Conservation (phyloP, 2,329 filamentous ascomycete genomes). For the Phialophora chinensis region DNA sequence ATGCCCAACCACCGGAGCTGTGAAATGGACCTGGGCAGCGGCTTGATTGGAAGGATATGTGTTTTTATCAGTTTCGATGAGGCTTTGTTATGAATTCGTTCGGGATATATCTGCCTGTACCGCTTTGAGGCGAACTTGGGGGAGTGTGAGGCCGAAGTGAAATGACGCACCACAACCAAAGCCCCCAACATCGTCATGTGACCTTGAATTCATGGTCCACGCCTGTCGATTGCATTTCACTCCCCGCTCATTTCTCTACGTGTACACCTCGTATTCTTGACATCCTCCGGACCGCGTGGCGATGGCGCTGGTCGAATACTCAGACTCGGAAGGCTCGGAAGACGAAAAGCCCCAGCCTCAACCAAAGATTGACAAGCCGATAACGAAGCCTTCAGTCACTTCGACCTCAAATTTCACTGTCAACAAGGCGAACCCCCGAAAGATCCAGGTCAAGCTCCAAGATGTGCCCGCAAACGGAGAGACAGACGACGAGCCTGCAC, state of each 20-base stretch:
- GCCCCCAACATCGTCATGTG: neutral
- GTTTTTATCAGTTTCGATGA: neutral
- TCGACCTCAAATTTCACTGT: conserved; percentile 78
- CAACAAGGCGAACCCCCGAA: conserved; percentile 78
- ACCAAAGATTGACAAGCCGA: conserved; percentile 45
- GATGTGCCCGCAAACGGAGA: conserved; percentile 52
- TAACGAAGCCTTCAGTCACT: conserved; percentile 51
- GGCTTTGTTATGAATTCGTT: neutral
- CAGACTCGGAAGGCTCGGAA: conserved; percentile 75
- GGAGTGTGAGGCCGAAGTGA: neutral
- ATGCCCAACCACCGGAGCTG: neutral
- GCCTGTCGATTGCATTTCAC: neutral
- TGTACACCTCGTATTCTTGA: neutral
- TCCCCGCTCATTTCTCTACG: neutral
- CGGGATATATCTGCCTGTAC: neutral
- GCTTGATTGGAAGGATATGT: neutral
- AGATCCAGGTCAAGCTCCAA: conserved; percentile 81
- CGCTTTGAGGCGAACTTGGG: neutral
- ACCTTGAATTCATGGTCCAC: neutral
- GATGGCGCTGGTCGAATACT: conserved; percentile 84
- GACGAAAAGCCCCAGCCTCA: conserved; percentile 55
- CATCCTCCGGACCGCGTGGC: neutral
- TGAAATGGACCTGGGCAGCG: neutral
- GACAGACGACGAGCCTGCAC: conserved; percentile 62
- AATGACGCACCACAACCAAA: conserved; percentile 4